Evolutionary conservation across 139 green algal species (phyloP), one percentile per base, ranked within the genome.

Genomic region (Bryopsis sp.): DNA sequence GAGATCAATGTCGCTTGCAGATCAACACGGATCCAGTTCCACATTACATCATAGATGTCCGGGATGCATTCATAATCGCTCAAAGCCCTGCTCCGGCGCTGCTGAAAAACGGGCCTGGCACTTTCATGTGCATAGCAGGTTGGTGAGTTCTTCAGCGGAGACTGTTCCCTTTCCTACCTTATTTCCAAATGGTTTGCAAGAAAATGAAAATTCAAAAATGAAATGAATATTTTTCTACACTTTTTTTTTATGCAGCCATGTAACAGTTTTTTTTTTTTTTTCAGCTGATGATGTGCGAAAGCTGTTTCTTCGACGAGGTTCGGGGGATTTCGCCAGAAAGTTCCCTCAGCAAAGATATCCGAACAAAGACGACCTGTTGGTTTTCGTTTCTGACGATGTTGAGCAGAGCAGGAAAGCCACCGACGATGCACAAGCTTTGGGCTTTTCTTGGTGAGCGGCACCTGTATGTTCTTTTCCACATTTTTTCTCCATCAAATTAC

Each of bases 361-460:
- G 34, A 50, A 36, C 8, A 50, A 54, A 24, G 62, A 69, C 39
- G 62, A 69, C 32, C 43, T 69, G 37, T 38, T 69, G 31, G 62
- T 69, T 6, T 69, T 35, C 39, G 62, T 69, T 22, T 69, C 38
- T 6, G 62, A 69, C 35, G 39, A 50, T 24, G 37, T 32, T 6
- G 4, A 31, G 26, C 35, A 69, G 48, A 50, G 62, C 26, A 5
- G 22, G 6, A 69, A 57, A 35, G 62, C 62, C 11, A 36, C 54
- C 3, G 31, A 69, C 8, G 62, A 69, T 6, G n/a, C 54, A 36
- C 35, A 69, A 57, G 15, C 62, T 4, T n/a, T 54, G 5, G 62
- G 62, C 15, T 69, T 37, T 69, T 28, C 35, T 36, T 69, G 62
- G 62, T 69, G 43, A 54, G 43, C n/a, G n/a, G n/a, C n/a, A n/a